Evolutionary conservation across 495 filamentous ascomycete genomes (phyloP), one percentile per base, ranked within the genome.

Genomic region (Peziza echinospora): DNA sequence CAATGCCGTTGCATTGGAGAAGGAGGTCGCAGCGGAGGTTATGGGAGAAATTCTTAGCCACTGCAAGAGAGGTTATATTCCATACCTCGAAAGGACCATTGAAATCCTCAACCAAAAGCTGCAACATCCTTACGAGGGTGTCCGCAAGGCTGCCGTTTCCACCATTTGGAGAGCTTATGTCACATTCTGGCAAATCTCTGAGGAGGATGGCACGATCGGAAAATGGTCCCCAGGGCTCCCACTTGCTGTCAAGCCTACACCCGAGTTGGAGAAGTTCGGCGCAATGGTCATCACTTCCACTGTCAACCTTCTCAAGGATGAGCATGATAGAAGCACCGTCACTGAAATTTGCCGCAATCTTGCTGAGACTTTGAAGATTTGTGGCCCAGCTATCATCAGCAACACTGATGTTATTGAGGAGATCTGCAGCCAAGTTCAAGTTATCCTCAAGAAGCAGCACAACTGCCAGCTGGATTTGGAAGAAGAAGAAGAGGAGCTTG

Each of bases 331-430:
- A 62, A 76, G 76, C 49, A 82, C 82, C 23, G 84, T 96, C 43
- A 87, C 85, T 24, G 86, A 96, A 54, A 87, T 96, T 67, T 93
- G 93, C 66, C 79, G 82, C 60, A 89, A 85, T 60, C 72, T 96
- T 46, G 82, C 86, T n/a, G 82, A 80, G 51, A 87, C 85, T 28
- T 73, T 97, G 46, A 92, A 91, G 65, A 73, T 79, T 47, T 91
- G 84, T 52, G 89, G 89, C 42, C 89, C 91, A 9, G 76, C 84
- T 21, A 76, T 75, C 54, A 51, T 53, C 16, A 19, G 3, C 5
- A 21, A n/a, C 11, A 5, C 2, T 11, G n/a, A 5, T 11, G 10
- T 10, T 19, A 11, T 43, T 0, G 30, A 53, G 21, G 57, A 60
- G 46, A 46, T 66, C 9, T 51, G 53, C 24, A 51, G 59, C 5